Evolutionary conservation across 768 basidiomycete genomes (phyloP), one percentile per base, ranked within the genome.

Genomic region (Obba rivulosa): DNA sequence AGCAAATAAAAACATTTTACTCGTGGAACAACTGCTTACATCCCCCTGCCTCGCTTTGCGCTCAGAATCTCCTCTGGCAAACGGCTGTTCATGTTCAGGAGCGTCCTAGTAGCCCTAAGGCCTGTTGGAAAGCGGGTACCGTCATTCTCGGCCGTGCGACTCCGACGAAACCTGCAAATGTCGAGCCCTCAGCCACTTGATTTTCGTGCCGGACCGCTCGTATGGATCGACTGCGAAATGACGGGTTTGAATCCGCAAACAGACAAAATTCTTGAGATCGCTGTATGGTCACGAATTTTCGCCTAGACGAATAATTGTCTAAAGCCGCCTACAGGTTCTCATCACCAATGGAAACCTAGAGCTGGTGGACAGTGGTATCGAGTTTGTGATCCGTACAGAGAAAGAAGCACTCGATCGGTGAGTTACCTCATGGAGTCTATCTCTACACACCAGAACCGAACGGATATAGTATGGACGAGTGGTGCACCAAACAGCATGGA

Each of bases 221-320:
- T 90, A 7, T 85, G 89, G 90, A 75, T 92, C 43, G 89, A 92
- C 63, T 89, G 87, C 57, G 89, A 92, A 68, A 92, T 92, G 78
- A 91, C 89, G 2, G 89, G 89, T 3, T 72, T 92, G 34, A 66
- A 85, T 58, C 75, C 75, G 3, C 71, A 74, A 41, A 81, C 66
- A 35, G 85, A 91, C 65, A 81, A 77, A 53, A 78, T 92, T 23
- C 62, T 92, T 2, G 92, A 95, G 66, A 86, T 94, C 59, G 87
- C 85, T 10, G 87, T 83, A 50, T 52, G 75, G 43, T 23, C 31
- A 4, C 4, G 11, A 9, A 10, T 36, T 38, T 14, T 21, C 11
- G 16, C 28, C 8, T 13, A 40, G 45, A 25, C 11, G 43, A 46
- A 18, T 40, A n/a, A 16, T 8, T 25, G 22, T n/a, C 35, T 42